These are phyloP conservation scores for Sinapis alba DNA, from an alignment of 441 rosid species.

Conservation along the genomic window DNA sequence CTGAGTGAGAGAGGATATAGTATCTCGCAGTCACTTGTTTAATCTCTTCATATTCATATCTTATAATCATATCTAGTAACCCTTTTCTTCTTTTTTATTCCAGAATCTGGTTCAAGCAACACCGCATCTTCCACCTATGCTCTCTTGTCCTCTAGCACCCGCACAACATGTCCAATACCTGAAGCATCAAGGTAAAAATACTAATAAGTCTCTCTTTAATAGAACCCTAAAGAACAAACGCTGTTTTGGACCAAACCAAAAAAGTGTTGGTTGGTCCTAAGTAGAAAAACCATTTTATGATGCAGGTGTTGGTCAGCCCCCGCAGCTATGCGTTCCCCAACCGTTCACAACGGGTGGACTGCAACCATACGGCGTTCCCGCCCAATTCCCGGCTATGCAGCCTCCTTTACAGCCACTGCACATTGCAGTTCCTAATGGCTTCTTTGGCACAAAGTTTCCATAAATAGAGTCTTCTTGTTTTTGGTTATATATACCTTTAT, in stretches of 20 bases:
- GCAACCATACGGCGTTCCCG: conserved; percentile 58
- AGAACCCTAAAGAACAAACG: conserved; percentile 5
- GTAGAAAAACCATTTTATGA: neutral
- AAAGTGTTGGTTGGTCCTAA: neutral
- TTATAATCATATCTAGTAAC: neutral
- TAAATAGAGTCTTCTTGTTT: conserved; percentile 34
- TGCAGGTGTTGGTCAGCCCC: conserved; percentile 50
- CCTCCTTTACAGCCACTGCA: conserved; percentile 52
- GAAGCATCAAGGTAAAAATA: conserved; percentile 71
- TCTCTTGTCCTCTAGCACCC: conserved; percentile 54
- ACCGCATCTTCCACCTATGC: conserved; percentile 51
- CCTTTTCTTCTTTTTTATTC: conserved; percentile 30
- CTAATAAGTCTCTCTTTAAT: neutral
- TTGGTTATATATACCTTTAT: conserved; percentile 10
- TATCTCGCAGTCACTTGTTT: neutral
- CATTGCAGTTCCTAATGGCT: conserved; percentile 54
- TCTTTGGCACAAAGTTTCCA: conserved; percentile 49
- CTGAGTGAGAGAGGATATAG: conserved; percentile 1
- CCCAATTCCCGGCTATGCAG: conserved; percentile 59
- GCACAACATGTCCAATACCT: conserved; percentile 64
- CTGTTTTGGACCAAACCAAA: neutral
- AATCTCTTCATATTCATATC: neutral
- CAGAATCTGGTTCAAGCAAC: conserved; percentile 66
- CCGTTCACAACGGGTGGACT: conserved; percentile 53
- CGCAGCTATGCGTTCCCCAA: conserved; percentile 56